Conservation (phyloP, 345 rosid genomes). For the Gossypium turneri region DNA sequence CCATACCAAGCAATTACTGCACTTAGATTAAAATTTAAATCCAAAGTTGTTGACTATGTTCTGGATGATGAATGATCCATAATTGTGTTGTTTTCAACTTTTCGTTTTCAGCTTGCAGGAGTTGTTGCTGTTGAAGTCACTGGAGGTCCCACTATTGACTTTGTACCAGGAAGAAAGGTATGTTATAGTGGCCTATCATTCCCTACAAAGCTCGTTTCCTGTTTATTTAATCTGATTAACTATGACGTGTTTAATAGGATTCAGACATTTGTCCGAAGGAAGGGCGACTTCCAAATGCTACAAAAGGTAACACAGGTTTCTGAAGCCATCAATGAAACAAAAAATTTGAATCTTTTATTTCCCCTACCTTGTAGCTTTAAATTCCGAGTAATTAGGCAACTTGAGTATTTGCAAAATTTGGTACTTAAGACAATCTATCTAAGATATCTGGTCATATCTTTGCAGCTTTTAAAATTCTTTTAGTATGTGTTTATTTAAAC, state of each 20-base stretch:
- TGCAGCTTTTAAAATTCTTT: background rate
- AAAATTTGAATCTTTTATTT: background rate
- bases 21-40: background rate
- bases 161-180: slow-evolving; percentile 91
- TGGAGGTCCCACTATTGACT: slow-evolving; percentile 81
- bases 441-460: background rate
- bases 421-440: background rate
- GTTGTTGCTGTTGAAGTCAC: slow-evolving; percentile 96
- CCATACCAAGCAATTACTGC: background rate
- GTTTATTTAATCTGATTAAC: slow-evolving; percentile 11
- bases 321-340: slow-evolving; percentile 11
- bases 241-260: slow-evolving; percentile 45
- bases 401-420: background rate
- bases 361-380: background rate
- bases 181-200: slow-evolving; percentile 2
- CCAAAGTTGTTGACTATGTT: slow-evolving; percentile 7
- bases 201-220: slow-evolving; percentile 12
- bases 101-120: slow-evolving; percentile 68
- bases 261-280: slow-evolving; percentile 62
- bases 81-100: background rate
- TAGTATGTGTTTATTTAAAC: background rate
- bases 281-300: slow-evolving; percentile 94
- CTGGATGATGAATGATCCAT: background rate
- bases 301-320: slow-evolving; percentile 42
- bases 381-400: background rate